These are phyloP conservation scores for Glycyrrhiza uralensis DNA, from an alignment of 306 rosid genomes.

Conservation along the genomic window DNA sequence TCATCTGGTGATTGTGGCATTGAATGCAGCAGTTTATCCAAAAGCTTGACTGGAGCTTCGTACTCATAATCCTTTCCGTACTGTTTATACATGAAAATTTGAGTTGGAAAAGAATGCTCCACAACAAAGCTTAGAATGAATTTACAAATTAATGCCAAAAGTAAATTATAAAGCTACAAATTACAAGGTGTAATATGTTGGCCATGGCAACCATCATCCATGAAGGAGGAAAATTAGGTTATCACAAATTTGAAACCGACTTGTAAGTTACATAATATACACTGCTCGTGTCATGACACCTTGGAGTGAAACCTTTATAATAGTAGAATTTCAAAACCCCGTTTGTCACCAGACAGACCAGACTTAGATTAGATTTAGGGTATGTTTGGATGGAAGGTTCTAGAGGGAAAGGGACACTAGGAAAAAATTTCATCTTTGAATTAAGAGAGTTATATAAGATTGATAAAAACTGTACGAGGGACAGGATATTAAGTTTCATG, in stretches of 20 bases:
- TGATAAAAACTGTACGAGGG: not conserved
- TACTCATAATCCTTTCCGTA: constrained; percentile 91
- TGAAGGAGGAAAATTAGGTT: not conserved
- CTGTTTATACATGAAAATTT: constrained; percentile 41
- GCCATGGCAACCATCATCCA: not conserved
- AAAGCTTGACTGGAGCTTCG: constrained; percentile 92
- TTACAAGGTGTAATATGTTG: not conserved
- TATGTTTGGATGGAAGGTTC: too few relatives aligned
- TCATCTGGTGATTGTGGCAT: constrained; percentile 84
- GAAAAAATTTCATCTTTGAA: too few relatives aligned
- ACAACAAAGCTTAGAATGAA: constrained; percentile 16
- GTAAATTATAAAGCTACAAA: not conserved
- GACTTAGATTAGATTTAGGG: not conserved
- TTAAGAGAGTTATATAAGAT: not conserved
- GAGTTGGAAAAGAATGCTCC: constrained; percentile 13
- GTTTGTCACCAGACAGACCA: not conserved
- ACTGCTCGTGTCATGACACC: not conserved
- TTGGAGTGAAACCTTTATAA: not conserved
- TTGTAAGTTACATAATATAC: not conserved
- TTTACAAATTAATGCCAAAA: constrained; percentile 4
- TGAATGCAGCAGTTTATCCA: constrained; percentile 86
- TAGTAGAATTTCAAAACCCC: not conserved
- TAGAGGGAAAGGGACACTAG: too few relatives aligned
- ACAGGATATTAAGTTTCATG: not conserved
- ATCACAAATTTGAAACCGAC: not conserved